Evolutionary conservation across 768 basidiomycete genomes (phyloP).

Genomic region (Melanogaster broomeanus): DNA sequence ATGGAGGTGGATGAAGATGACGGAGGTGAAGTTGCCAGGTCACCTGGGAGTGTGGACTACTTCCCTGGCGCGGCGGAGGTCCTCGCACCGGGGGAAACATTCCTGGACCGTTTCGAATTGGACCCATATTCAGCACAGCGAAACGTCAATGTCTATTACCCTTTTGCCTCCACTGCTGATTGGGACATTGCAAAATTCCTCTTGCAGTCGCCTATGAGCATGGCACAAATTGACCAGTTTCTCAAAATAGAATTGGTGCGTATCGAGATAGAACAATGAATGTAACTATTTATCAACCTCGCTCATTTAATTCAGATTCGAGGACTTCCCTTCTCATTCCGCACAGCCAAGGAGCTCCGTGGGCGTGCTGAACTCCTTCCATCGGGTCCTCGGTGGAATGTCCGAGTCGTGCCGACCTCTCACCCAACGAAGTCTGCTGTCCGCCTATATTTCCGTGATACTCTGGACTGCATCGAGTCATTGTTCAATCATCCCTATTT

Average conservation of each 20-base stretch:
- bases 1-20: too few relatives aligned
- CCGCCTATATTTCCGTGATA: slow-evolving; percentile 24
- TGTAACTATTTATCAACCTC: neutral
- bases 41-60: neutral
- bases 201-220: slow-evolving; percentile 27
- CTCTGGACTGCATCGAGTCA: slow-evolving; percentile 23
- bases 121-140: neutral
- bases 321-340: slow-evolving; percentile 17
- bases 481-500: neutral
- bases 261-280: neutral
- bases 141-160: slow-evolving; percentile 26
- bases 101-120: neutral
- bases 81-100: neutral
- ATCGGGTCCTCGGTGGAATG: slow-evolving; percentile 22
- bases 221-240: slow-evolving; percentile 29
- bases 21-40: too few relatives aligned
- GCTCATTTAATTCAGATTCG: neutral
- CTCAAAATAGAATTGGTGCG: slow-evolving; percentile 28
- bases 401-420: neutral
- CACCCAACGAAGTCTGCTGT: slow-evolving; percentile 22
- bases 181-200: slow-evolving; percentile 36
- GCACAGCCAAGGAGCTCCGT: slow-evolving; percentile 24
- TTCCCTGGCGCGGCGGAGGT: neutral
- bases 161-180: slow-evolving; percentile 30
- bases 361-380: slow-evolving; percentile 19